Conservation (phyloP, 495 filamentous ascomycete genomes). For the Chaetomium fimeti region DNA sequence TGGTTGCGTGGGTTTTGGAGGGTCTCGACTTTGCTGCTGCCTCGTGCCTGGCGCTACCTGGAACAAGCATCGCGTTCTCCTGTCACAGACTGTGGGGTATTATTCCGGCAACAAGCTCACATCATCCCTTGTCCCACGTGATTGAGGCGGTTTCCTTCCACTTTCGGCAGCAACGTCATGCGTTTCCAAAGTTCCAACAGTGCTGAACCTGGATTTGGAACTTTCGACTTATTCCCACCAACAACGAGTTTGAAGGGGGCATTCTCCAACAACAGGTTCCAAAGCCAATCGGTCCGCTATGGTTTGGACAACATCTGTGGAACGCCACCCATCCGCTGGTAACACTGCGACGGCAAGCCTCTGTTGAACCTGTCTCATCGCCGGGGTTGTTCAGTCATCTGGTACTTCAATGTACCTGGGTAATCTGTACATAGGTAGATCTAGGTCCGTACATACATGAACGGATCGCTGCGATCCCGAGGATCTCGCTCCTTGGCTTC, state of each 20-base stretch:
- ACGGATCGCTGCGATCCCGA: slow-evolving; percentile 1
- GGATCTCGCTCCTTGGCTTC: background rate
- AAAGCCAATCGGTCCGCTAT: too few species aligned
- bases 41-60: slow-evolving; percentile 1
- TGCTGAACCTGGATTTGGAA: background rate
- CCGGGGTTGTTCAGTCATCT: too few species aligned
- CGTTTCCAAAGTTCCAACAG: background rate
- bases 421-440: too few species aligned
- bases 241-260: background rate
- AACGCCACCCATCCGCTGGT: too few species aligned
- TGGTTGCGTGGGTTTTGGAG: too few species aligned
- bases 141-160: background rate
- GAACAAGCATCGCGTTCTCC: background rate
- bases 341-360: too few species aligned
- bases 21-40: too few species aligned
- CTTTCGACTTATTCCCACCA: background rate
- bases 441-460: background rate
- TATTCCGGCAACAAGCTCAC: too few species aligned
- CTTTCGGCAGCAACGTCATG: background rate
- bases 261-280: background rate
- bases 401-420: too few species aligned
- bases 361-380: too few species aligned
- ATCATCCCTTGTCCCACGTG: too few species aligned
- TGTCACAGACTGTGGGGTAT: background rate
- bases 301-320: too few species aligned